These are phyloP conservation scores for Typha latifolia DNA, from an alignment of 176 grass and related monocot species.

Conservation along the genomic window DNA sequence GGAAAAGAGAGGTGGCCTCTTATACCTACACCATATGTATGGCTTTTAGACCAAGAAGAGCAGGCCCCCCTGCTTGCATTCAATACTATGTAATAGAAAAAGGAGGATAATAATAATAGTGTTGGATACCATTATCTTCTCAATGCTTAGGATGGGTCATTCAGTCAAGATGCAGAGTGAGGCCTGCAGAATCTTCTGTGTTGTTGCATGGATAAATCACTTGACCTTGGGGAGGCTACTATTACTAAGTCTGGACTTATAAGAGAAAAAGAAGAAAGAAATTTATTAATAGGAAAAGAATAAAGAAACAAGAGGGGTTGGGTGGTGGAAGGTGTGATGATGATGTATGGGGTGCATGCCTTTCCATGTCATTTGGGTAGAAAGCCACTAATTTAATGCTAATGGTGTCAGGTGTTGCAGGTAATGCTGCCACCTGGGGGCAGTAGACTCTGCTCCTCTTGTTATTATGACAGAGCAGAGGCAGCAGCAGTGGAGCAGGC, in stretches of 20 bases:
- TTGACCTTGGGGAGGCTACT: constrained; percentile 10
- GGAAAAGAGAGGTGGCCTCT: not conserved
- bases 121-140: constrained; percentile 15
- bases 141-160: constrained; percentile 27
- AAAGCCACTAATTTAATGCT: constrained; percentile 10
- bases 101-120: constrained; percentile 3
- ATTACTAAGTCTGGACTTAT: not conserved
- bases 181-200: constrained; percentile 60
- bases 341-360: not conserved
- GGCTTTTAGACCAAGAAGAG: not conserved
- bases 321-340: not conserved
- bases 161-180: constrained; percentile 57
- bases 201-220: constrained; percentile 31
- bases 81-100: not conserved
- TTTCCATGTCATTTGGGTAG: constrained; percentile 2
- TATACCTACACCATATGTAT: not conserved
- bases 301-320: not conserved
- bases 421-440: constrained; percentile 14
- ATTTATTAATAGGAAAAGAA: not conserved
- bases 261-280: not conserved
- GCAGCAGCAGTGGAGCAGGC: not conserved
- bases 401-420: constrained; percentile 19
- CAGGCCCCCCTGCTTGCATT: not conserved
- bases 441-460: constrained; percentile 19
- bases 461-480: constrained; percentile 13